Percentiles rank a stretch among this genome's conserved stretches.
Evolutionary conservation across 2,329 filamentous ascomycete genomes (phyloP).

Genomic region (Clarireedia sp.): DNA sequence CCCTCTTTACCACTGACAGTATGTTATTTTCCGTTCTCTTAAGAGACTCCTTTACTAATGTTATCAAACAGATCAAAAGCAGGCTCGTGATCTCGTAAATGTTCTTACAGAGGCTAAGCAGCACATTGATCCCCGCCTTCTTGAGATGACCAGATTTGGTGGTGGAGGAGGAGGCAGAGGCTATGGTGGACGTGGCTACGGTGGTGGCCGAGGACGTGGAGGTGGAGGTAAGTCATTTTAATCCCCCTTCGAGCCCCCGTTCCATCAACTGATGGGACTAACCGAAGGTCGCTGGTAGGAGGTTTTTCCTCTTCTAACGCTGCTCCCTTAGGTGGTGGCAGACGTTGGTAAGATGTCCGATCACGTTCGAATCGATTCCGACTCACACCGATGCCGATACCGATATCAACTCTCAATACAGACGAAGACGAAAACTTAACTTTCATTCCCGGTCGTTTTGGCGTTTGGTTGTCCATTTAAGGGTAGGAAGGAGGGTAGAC

Average conservation of each 20-base stretch:
- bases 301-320: constrained; percentile 50
- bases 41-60: constrained; percentile 16
- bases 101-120: constrained; percentile 96
- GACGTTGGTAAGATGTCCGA: constrained; percentile 44
- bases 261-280: constrained; percentile 31
- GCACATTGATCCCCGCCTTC: constrained; percentile 90
- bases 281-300: constrained; percentile 33
- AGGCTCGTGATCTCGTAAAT: constrained; percentile 90
- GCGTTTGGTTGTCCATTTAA: constrained; percentile 24
- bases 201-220: constrained; percentile 53
- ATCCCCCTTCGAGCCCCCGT: constrained; percentile 17
- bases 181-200: constrained; percentile 23
- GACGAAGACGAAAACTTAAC: constrained; percentile 14
- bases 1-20: constrained; percentile 99
- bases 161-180: constrained; percentile 38
- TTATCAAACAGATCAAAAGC: constrained; percentile 64
- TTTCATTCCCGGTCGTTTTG: constrained; percentile 26
- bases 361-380: constrained; percentile 10
- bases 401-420: constrained; percentile 14
- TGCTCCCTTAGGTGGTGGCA: constrained; percentile 47
- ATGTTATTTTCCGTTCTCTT: constrained; percentile 40
- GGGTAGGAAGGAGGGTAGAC: constrained; percentile 21
- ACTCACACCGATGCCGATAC: constrained; percentile 7
- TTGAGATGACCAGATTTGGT: constrained; percentile 90
- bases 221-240: constrained; percentile 34